A percentile compares a stretch with the other conserved stretches of the same genome.
These are phyloP conservation scores for Glarea lozoyensis DNA, from an alignment of 495 filamentous ascomycete genomes.

Conservation along the genomic window DNA sequence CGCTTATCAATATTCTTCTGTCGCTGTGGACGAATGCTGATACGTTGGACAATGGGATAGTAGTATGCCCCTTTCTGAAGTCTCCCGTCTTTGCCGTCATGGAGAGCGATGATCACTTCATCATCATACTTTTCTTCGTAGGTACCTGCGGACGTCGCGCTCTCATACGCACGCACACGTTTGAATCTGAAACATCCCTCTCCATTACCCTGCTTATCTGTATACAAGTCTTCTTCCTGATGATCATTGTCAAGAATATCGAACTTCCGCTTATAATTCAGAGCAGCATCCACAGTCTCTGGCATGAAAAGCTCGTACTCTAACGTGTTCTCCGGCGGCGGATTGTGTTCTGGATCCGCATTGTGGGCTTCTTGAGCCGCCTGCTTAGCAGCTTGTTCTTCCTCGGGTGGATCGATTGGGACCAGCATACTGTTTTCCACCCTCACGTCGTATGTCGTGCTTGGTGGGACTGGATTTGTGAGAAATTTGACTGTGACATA, in stretches of 20 bases:
- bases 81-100: slow-evolving; percentile 31
- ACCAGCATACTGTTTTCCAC: slow-evolving; percentile 73
- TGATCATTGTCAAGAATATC: slow-evolving; percentile 58
- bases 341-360: slow-evolving; percentile 49
- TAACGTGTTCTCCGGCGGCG: slow-evolving; percentile 52
- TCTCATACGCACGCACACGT: slow-evolving; percentile 77
- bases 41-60: slow-evolving; percentile 73
- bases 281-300: slow-evolving; percentile 42
- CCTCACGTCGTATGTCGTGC: slow-evolving; percentile 60
- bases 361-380: slow-evolving; percentile 51
- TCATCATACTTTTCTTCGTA: slow-evolving; percentile 55
- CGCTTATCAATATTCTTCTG: slow-evolving; percentile 40
- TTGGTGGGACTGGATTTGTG: slow-evolving; percentile 61
- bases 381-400: slow-evolving; percentile 39
- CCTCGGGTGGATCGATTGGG: slow-evolving; percentile 45
- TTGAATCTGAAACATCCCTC: slow-evolving; percentile 60
- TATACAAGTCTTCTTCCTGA: slow-evolving; percentile 60
- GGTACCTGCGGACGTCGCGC: slow-evolving; percentile 56
- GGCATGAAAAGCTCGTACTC: slow-evolving; percentile 79
- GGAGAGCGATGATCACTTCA: slow-evolving; percentile 42
- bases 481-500: slow-evolving; percentile 86
- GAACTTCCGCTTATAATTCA: slow-evolving; percentile 65
- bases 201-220: slow-evolving; percentile 34
- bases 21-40: slow-evolving; percentile 44
- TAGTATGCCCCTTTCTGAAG: slow-evolving; percentile 75